Conservation (phyloP, 2,329 filamentous ascomycete species). For the Grosmannia serpens region DNA sequence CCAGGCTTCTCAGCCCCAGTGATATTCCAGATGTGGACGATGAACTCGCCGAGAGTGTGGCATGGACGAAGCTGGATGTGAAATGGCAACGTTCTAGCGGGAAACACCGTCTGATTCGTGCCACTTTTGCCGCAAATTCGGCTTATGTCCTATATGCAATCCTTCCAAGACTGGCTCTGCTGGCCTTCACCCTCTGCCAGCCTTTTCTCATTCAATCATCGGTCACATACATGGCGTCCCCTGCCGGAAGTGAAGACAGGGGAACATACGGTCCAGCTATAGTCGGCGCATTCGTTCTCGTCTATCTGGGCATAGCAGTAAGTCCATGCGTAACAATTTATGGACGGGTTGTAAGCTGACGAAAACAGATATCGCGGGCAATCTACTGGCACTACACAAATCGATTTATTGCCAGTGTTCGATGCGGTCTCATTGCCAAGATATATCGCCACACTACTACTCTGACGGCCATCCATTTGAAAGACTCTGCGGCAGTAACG, state of each 20-base stretch:
- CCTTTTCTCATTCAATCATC: slow-evolving; percentile 19
- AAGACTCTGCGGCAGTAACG: slow-evolving; percentile 14
- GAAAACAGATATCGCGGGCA: not conserved
- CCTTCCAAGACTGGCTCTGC: slow-evolving; percentile 14
- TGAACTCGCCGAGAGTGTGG: not conserved
- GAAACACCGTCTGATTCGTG: not conserved
- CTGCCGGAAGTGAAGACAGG: slow-evolving; percentile 12
- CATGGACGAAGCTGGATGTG: not conserved
- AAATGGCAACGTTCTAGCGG: not conserved
- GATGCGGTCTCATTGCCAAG: not conserved
- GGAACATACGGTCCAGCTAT: slow-evolving; percentile 21
- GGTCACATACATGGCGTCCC: slow-evolving; percentile 18
- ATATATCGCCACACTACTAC: not conserved
- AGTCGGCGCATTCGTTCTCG: slow-evolving; percentile 26
- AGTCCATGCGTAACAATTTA: not conserved
- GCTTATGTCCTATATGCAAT: not conserved
- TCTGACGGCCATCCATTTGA: not conserved
- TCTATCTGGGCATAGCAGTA: slow-evolving; percentile 28
- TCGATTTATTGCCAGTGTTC: not conserved
- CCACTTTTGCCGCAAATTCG: not conserved
- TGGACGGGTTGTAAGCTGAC: not conserved
- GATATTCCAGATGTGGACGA: not conserved
- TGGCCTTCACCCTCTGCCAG: slow-evolving; percentile 20
- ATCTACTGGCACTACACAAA: not conserved
- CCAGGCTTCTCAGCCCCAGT: not conserved